phyloP scores from a whole-genome alignment of 2,329 filamentous ascomycete genomes.

The Talaromyces pinophilus region DNA sequence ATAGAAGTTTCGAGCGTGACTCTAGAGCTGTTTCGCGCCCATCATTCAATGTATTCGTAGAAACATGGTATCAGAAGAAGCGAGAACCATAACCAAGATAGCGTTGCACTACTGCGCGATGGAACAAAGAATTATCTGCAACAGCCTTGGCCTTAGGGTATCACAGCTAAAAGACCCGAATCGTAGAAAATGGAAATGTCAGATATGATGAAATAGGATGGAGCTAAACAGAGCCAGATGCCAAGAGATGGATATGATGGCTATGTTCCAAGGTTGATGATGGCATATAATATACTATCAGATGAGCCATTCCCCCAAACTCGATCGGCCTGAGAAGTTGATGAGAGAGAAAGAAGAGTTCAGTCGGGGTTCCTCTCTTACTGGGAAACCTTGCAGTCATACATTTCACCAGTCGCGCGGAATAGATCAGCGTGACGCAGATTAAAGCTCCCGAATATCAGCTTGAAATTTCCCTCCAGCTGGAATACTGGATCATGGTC shows the following conservation, averaged over 20 bases:
- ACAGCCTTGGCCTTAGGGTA: neutral
- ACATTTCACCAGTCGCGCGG: neutral
- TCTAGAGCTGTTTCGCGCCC: neutral
- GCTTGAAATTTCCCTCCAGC: neutral
- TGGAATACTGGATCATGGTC: neutral
- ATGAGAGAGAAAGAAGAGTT: neutral
- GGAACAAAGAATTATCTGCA: neutral
- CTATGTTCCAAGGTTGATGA: neutral
- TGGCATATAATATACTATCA: neutral
- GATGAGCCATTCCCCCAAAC: neutral
- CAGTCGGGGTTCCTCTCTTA: neutral
- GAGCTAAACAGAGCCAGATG: neutral
- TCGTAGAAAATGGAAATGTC: neutral
- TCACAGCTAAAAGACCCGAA: neutral
- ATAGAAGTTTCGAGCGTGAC: neutral
- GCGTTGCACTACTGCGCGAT: neutral
- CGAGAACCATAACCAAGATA: conserved; percentile 1
- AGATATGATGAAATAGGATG: neutral
- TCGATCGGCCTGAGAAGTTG: neutral
- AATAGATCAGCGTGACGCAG: neutral
- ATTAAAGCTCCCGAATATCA: neutral
- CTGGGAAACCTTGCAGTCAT: neutral
- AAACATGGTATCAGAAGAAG: neutral
- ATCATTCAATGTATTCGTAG: neutral
- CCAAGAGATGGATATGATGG: neutral